Conservation (phyloP, 1,284 basidiomycete species). For the Ceratobasidium sp. region DNA sequence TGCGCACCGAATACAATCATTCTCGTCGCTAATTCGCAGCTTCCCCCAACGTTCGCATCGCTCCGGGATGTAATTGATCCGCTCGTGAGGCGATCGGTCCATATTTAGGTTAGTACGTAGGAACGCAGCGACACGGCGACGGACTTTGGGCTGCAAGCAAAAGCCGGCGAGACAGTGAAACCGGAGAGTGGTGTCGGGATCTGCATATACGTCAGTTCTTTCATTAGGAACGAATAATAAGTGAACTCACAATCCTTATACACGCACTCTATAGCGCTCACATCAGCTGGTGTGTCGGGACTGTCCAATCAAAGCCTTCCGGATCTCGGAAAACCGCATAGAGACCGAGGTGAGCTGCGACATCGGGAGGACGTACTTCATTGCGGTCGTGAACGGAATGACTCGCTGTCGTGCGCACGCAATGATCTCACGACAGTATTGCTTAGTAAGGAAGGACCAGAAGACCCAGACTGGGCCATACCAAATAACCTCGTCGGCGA, state of each 20-base stretch:
- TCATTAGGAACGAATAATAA: background rate
- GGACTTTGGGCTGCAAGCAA: background rate
- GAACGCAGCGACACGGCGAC: background rate
- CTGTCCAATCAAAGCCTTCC: constrained; percentile 23
- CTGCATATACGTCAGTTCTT: background rate
- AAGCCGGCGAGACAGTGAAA: background rate
- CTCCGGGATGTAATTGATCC: constrained; percentile 1
- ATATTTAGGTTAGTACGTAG: background rate
- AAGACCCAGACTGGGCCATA: constrained; percentile 58
- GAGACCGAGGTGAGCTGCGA: background rate
- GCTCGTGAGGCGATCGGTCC: background rate
- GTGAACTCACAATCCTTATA: constrained; percentile 3
- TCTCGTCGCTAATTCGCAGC: background rate
- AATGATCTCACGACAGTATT: constrained; percentile 49
- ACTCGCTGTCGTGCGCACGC: constrained; percentile 27
- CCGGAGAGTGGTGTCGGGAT: background rate
- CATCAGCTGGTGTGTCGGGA: constrained; percentile 3
- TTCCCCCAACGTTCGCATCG: background rate
- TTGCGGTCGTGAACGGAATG: background rate
- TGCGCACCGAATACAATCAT: background rate
- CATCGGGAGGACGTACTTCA: background rate
- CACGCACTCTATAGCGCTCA: constrained; percentile 3
- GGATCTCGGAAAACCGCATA: background rate
- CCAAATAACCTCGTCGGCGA: constrained; percentile 53
- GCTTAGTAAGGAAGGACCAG: constrained; percentile 59